phyloP scores from a whole-genome alignment of 2,329 filamentous ascomycete species.

The Pyrenochaeta sp. region DNA sequence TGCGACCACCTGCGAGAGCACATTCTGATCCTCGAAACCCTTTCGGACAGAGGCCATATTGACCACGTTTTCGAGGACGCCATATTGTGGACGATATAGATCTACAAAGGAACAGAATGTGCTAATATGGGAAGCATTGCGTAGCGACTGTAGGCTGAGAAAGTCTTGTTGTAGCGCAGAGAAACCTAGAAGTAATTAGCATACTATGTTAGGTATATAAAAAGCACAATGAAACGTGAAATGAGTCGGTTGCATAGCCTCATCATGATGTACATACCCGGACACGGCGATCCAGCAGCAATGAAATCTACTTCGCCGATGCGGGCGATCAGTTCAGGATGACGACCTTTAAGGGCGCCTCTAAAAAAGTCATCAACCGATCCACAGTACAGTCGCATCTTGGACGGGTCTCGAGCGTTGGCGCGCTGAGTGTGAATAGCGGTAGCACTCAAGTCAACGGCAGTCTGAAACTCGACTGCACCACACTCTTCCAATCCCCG shows the following conservation, averaged over 20 bases:
- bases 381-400: conserved; percentile 68
- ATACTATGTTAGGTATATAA: neutral
- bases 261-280: conserved; percentile 39
- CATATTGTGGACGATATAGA: conserved; percentile 77
- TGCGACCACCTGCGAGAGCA: conserved; percentile 77
- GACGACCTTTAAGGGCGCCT: conserved; percentile 61
- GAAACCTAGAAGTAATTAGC: conserved; percentile 61
- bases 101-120: conserved; percentile 80
- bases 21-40: conserved; percentile 63
- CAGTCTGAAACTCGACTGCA: conserved; percentile 70
- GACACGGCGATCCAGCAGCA: conserved; percentile 78
- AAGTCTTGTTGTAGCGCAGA: conserved; percentile 69
- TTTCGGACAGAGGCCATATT: conserved; percentile 65
- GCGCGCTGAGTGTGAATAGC: conserved; percentile 79
- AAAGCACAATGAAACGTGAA: too few relatives aligned
- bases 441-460: conserved; percentile 70
- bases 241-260: neutral
- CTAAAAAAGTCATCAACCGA: conserved; percentile 75
- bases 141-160: conserved; percentile 63
- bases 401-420: conserved; percentile 60
- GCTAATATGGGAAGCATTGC: conserved; percentile 79
- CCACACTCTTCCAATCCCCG: conserved; percentile 77
- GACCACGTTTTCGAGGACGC: conserved; percentile 78
- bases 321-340: conserved; percentile 57
- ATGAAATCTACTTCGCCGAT: conserved; percentile 74